Evolutionary conservation across 2,329 filamentous ascomycete genomes (phyloP), one percentile per base, ranked within the genome.

Genomic region (Onygena corvina): DNA sequence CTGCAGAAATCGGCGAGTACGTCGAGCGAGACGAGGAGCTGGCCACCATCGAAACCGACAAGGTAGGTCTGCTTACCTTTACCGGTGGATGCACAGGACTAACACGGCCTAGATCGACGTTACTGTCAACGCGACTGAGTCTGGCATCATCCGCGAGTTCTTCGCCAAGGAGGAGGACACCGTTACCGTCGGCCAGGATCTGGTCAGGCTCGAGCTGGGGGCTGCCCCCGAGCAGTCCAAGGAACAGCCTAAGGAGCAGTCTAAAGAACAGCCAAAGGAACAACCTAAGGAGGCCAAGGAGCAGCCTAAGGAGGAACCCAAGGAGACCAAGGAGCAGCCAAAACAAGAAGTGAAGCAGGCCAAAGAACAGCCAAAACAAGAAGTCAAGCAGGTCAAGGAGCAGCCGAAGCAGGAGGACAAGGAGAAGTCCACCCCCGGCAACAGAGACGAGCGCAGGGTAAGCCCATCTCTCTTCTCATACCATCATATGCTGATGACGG

Each of bases 41-140:
- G 67, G 92, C 92, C 27, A 95, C 90, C 46, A 98, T 98, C 63
- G 92, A 98, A 71, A 98, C 92, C 11, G 92, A 98, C 77, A 98
- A 98, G 81, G 86, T 87, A 72, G 54, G 55, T 27, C 14, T 11
- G 35, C n/a, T 20, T 45, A 9, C 14, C 21, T 20, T 12, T n/a
- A 34, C 35, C 29, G 25, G 16, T 8, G 4, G 8, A 40, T 47
- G 14, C 31, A 51, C 4, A n/a, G n/a, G 29, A 14, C 45, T 35
- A 34, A 47, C 16, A 35, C 7, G 52, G 27, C n/a, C n/a, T 56
- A 92, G 88, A 96, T 96, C 64, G 92, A 98, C 67, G 87, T 98
- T 40, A 83, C 90, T 21, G 89, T 98, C 63, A 96, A 95, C 68
- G 89, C 92, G 12, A 86, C 92, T 5, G 83, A 90, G 60, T 80